Base-by-base conservation (phyloP, 2,329 filamentous ascomycete species). In the Metarhizium rileyi region DNA sequence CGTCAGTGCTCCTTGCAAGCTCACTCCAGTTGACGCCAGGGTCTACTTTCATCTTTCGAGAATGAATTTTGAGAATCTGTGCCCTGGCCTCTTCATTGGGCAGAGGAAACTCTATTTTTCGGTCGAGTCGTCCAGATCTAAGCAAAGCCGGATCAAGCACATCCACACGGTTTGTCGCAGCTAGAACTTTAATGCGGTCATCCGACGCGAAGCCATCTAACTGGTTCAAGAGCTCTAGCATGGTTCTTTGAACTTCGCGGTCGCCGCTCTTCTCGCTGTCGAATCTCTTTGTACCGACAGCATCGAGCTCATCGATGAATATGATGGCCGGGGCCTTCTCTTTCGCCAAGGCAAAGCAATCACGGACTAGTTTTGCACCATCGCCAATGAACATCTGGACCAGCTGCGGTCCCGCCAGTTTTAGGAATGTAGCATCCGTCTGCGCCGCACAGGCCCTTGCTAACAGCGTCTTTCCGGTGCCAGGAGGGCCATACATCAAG, bases 371-470 rank as follows among this genome's bases (percentile, higher is more conserved):
- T 72, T 98, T 98, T 41, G 94, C 93, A 62, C 93, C 93, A 59
- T 98, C 94, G 66, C 93, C 93, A 38, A 98, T 98, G 68, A 97
- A 98, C 93, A 97, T 98, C 69, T 98, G 93, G 27, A 98, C 93
- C 36, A 98, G 82, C 71, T 98, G 93, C 5, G 94, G 93, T 46
- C 93, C 93, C 53, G 93, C 93, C 50, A 98, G 86, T 71, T 98
- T 98, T 65, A 98, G 83, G 77, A 98, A 98, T 23, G 93, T 98
- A 55, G 93, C 93, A 58, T 98, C 93, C 53, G 93, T 97, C 72
- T 98, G 93, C 45, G 93, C 93, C 5, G 93, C 93, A 67, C 93
- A 98, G 52, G 93, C 93, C 74, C 93, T 84, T 55, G 93, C 93
- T 53, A 98, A 81, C 1, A 95, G 82, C 1, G 89, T 95, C 73